phyloP scores from a whole-genome alignment of 164 flowering plant species.

The Chimonanthus praecox region DNA sequence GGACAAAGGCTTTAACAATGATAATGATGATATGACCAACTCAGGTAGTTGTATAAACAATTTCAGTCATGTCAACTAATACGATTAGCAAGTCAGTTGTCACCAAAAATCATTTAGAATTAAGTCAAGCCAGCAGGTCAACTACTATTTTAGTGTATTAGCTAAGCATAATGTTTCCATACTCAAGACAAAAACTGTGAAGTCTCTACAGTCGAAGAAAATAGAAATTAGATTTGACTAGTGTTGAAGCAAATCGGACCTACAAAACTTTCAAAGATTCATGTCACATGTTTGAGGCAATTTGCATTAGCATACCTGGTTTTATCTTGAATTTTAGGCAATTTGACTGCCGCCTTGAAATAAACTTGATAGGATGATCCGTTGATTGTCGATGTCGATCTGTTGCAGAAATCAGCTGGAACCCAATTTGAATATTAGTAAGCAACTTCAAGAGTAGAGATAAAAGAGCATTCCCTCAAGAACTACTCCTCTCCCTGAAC shows the following conservation, averaged over 20 bases:
- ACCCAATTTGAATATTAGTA: slow-evolving; percentile 1
- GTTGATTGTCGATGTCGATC: slow-evolving; percentile 84
- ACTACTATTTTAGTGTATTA: too few relatives aligned
- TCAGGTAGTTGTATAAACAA: background rate
- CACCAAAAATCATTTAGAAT: background rate
- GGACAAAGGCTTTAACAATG: too few relatives aligned
- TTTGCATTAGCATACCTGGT: slow-evolving; percentile 45
- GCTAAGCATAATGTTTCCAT: too few relatives aligned
- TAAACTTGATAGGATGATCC: slow-evolving; percentile 92
- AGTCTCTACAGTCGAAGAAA: too few relatives aligned
- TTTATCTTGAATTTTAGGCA: slow-evolving; percentile 83
- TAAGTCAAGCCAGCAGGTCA: background rate
- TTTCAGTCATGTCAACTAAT: background rate
- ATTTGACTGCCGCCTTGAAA: slow-evolving; percentile 62
- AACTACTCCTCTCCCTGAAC: too few relatives aligned
- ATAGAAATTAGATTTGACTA: too few relatives aligned
- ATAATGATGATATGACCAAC: background rate
- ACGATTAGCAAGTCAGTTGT: background rate
- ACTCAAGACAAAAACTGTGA: too few relatives aligned
- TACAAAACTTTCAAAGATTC: too few relatives aligned
- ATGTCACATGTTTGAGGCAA: background rate
- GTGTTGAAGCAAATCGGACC: too few relatives aligned
- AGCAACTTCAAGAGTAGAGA: background rate
- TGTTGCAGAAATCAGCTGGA: slow-evolving; percentile 86
- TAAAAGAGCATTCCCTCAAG: too few relatives aligned